These are phyloP conservation scores for Phanerochaete carnosa DNA, from an alignment of 768 basidiomycete genomes.

Conservation along the genomic window DNA sequence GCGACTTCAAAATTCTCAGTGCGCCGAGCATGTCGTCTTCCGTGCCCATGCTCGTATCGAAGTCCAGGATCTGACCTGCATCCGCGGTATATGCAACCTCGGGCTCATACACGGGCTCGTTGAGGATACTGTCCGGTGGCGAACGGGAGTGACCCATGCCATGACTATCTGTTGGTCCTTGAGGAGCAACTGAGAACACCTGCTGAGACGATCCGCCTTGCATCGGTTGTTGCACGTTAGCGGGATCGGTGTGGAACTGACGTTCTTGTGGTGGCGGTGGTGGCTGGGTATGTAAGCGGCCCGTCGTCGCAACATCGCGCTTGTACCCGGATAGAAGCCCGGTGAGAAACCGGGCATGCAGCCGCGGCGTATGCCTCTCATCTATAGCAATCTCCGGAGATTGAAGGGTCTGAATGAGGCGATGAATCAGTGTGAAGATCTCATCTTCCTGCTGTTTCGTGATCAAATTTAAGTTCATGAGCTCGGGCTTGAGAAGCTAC, in stretches of 20 bases:
- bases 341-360: conserved; percentile 78
- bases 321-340: conserved; percentile 67
- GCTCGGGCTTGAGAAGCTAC: conserved; percentile 72
- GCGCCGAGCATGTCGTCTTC: conserved; percentile 64
- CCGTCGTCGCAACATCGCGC: conserved; percentile 61
- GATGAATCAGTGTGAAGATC: conserved; percentile 69
- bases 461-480: conserved; percentile 56
- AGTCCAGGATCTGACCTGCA: conserved; percentile 30
- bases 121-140: conserved; percentile 12
- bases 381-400: conserved; percentile 76
- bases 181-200: background rate
- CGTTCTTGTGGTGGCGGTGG: conserved; percentile 30
- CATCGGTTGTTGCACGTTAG: background rate
- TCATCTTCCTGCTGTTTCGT: conserved; percentile 61
- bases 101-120: conserved; percentile 18
- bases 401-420: conserved; percentile 68
- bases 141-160: conserved; percentile 8
- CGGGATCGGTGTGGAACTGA: background rate
- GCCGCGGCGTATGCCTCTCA: conserved; percentile 74
- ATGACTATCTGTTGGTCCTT: background rate
- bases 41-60: conserved; percentile 9
- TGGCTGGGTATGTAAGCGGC: conserved; percentile 49
- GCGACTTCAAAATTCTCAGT: conserved; percentile 70
- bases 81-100: conserved; percentile 45
- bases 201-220: background rate